A percentile compares a stretch with the other conserved stretches of the same genome.
phyloP scores from a whole-genome alignment of 768 basidiomycete genomes.

The Lentinula guzmanii region DNA sequence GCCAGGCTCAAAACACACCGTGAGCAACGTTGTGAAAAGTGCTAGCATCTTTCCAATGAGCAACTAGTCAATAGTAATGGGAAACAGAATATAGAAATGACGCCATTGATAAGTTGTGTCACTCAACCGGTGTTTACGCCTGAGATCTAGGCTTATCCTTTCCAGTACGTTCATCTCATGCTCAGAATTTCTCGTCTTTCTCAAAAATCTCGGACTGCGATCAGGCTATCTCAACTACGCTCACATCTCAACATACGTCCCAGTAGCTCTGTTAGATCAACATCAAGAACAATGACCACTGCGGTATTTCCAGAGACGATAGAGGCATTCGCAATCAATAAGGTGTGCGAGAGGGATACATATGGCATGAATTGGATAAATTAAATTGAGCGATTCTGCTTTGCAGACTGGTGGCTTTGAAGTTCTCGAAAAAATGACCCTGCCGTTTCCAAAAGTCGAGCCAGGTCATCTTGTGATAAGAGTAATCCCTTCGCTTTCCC shows the following conservation, averaged over 20 bases:
- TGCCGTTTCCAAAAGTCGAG: constrained; percentile 63
- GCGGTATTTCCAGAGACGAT: neutral
- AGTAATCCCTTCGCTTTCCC: constrained; percentile 14
- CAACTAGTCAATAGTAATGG: too few relatives aligned
- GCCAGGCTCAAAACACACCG: too few relatives aligned
- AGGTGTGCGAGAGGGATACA: neutral
- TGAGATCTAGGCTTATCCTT: neutral
- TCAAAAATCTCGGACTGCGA: neutral
- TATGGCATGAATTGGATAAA: neutral
- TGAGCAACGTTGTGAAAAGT: too few relatives aligned
- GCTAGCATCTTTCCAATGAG: too few relatives aligned
- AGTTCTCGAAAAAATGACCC: constrained; percentile 59
- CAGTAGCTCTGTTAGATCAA: neutral
- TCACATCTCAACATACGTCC: neutral
- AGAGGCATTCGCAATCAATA: constrained; percentile 5
- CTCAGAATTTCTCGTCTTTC: neutral
- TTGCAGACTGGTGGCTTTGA: constrained; percentile 65
- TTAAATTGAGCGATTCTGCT: constrained; percentile 11
- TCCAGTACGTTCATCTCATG: neutral
- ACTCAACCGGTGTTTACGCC: too few relatives aligned
- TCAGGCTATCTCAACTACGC: neutral
- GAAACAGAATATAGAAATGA: too few relatives aligned
- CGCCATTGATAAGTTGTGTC: too few relatives aligned
- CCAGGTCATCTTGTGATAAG: constrained; percentile 56
- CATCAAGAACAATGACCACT: neutral